phyloP scores from a whole-genome alignment of 2,329 filamentous ascomycete genomes.

The Sphaerulina populicola region DNA sequence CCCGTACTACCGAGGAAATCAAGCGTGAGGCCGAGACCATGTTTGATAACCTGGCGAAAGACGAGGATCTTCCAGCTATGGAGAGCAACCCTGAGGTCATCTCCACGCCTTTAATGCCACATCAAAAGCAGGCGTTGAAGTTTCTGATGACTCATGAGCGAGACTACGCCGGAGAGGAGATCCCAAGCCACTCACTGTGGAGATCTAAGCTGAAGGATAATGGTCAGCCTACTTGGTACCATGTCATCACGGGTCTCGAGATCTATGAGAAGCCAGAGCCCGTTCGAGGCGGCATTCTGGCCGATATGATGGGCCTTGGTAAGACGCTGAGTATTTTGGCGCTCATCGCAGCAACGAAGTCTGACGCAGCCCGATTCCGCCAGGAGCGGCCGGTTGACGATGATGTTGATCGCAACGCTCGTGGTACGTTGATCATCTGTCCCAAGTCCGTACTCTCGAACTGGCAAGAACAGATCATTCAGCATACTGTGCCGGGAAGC shows the following conservation, averaged over 20 bases:
- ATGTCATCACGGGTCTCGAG: slow-evolving; percentile 73
- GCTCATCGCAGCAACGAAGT: slow-evolving; percentile 58
- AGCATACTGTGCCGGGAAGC: slow-evolving; percentile 59
- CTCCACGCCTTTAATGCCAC: slow-evolving; percentile 61
- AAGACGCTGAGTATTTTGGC: slow-evolving; percentile 69
- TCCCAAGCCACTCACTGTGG: slow-evolving; percentile 64
- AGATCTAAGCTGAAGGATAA: slow-evolving; percentile 50
- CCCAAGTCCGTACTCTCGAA: slow-evolving; percentile 87
- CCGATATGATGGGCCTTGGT: slow-evolving; percentile 46
- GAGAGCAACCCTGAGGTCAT: slow-evolving; percentile 55
- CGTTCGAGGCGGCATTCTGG: slow-evolving; percentile 41
- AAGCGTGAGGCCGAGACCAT: slow-evolving; percentile 75
- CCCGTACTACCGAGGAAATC: slow-evolving; percentile 74
- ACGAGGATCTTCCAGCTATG: slow-evolving; percentile 65
- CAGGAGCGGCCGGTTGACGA: slow-evolving; percentile 41
- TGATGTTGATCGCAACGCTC: slow-evolving; percentile 56
- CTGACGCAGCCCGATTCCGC: slow-evolving; percentile 57
- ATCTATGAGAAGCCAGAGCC: slow-evolving; percentile 30
- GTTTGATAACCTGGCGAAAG: slow-evolving; percentile 73
- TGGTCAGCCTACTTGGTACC: slow-evolving; percentile 59
- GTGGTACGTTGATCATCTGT: slow-evolving; percentile 75
- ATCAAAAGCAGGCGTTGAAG: slow-evolving; percentile 82
- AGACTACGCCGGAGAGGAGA: slow-evolving; percentile 46
- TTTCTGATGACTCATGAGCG: slow-evolving; percentile 78
- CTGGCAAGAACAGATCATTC: slow-evolving; percentile 85